A percentile compares a stretch with the other conserved stretches of the same genome.
phyloP scores from a whole-genome alignment of 495 filamentous ascomycete genomes.

The Neurospora terricola region DNA sequence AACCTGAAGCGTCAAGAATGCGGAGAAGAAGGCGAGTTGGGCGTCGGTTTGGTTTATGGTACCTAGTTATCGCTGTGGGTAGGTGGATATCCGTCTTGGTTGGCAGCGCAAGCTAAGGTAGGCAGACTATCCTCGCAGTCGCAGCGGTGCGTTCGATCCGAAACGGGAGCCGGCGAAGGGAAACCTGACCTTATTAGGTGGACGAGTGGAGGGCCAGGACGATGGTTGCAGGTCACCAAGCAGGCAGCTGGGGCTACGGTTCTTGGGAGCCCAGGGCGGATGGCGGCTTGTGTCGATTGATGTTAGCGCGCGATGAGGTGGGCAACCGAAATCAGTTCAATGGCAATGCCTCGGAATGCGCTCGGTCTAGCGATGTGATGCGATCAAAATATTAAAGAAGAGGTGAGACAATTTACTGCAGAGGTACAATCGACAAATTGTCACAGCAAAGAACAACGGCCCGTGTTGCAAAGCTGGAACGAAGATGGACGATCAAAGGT shows the following conservation, averaged over 20 bases:
- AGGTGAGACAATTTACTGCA: not conserved
- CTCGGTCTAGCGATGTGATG: not conserved
- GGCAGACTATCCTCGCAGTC: not conserved
- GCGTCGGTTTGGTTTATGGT: not conserved
- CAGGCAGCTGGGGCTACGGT: not conserved
- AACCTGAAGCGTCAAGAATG: not conserved
- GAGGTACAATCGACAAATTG: not conserved
- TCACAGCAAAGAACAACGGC: not conserved
- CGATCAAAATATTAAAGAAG: not conserved
- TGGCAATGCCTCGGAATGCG: not conserved
- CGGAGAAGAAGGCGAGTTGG: not conserved
- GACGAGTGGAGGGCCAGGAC: not conserved
- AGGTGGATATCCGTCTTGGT: not conserved
- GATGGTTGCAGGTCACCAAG: not conserved
- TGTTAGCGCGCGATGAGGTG: not conserved
- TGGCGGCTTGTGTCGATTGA: not conserved
- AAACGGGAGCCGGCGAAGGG: not conserved
- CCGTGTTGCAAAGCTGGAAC: not conserved
- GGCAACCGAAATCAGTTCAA: not conserved
- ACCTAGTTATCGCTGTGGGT: not conserved
- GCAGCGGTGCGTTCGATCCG: not conserved
- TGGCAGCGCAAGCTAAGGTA: not conserved
- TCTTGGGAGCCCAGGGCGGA: not conserved
- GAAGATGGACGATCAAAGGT: not conserved
- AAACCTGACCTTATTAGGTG: not conserved